Conservation (phyloP, 306 rosid genomes). For the Lathyrus sativus region DNA sequence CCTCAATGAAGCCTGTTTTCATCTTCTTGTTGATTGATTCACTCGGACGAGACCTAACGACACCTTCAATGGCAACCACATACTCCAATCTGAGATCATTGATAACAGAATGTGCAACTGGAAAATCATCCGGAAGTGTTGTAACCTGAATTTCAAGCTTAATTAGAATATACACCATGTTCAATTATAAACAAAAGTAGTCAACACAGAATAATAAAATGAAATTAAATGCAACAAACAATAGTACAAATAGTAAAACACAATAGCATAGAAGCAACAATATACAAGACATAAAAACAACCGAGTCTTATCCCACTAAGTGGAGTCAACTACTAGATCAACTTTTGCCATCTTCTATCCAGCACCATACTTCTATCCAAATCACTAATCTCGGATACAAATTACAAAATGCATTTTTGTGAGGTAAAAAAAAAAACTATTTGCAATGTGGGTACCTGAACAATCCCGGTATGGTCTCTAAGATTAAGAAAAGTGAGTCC, state of each 20-base stretch:
- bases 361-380: too few species aligned
- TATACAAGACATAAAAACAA: too few species aligned
- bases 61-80: slow-evolving; percentile 87
- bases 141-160: slow-evolving; percentile 57
- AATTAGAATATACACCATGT: slow-evolving; percentile 30
- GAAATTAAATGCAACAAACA: too few species aligned
- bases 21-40: slow-evolving; percentile 79
- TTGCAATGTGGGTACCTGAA: slow-evolving; percentile 56
- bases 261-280: too few species aligned
- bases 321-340: too few species aligned
- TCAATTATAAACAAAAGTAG: slow-evolving; percentile 1
- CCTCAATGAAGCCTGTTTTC: slow-evolving; percentile 90
- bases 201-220: too few species aligned
- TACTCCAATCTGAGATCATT: slow-evolving; percentile 81
- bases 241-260: too few species aligned
- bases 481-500: slow-evolving; percentile 84
- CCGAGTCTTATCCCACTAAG: too few species aligned
- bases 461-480: slow-evolving; percentile 77
- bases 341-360: too few species aligned
- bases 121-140: slow-evolving; percentile 92
- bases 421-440: too few species aligned
- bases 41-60: slow-evolving; percentile 73
- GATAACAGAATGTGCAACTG: slow-evolving; percentile 67
- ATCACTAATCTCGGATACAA: too few species aligned
- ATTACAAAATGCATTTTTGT: too few species aligned